Conservation (phyloP, 352 stramenopile species). For the Globisporangium cystogenes region DNA sequence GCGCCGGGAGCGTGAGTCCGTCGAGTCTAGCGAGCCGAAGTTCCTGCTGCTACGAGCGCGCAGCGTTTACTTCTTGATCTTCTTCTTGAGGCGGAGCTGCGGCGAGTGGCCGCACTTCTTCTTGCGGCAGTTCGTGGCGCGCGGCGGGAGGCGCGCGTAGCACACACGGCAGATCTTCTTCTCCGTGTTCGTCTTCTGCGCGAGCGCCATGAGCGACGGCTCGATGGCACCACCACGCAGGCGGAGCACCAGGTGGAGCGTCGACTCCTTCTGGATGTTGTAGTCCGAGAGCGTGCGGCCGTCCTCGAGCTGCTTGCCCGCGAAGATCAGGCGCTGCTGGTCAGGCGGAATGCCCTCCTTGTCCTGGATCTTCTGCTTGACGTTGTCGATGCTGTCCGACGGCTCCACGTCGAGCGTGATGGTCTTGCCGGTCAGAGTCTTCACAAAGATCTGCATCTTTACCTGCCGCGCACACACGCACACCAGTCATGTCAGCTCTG, state of each 20-base stretch:
- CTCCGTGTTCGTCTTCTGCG: conserved; percentile 99
- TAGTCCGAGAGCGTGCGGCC: conserved; percentile 91
- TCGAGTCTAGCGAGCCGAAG: background rate
- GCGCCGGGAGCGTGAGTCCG: background rate
- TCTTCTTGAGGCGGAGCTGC: conserved; percentile 99
- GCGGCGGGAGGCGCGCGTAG: conserved; percentile 98
- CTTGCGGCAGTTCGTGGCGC: conserved; percentile 99
- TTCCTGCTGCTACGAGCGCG: conserved; percentile 1
- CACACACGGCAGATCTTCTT: conserved; percentile 99
- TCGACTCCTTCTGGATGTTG: conserved; percentile 97
- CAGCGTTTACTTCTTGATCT: conserved; percentile 95
- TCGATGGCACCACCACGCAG: conserved; percentile 93
- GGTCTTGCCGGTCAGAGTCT: conserved; percentile 97
- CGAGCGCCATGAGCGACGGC: conserved; percentile 95
- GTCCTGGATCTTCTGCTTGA: conserved; percentile 96
- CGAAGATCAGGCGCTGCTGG: conserved; percentile 98
- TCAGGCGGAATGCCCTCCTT: conserved; percentile 93
- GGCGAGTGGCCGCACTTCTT: conserved; percentile 99
- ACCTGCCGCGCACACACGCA: conserved; percentile 13
- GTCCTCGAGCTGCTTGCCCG: conserved; percentile 99
- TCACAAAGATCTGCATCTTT: conserved; percentile 97
- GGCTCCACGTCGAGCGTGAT: conserved; percentile 97
- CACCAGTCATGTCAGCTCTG: background rate
- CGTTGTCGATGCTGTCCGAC: conserved; percentile 97
- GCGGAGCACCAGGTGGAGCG: conserved; percentile 96